Evolutionary conservation across 2,329 filamentous ascomycete genomes (phyloP), one percentile per base, ranked within the genome.

Genomic region (Leptographium lundbergii): DNA sequence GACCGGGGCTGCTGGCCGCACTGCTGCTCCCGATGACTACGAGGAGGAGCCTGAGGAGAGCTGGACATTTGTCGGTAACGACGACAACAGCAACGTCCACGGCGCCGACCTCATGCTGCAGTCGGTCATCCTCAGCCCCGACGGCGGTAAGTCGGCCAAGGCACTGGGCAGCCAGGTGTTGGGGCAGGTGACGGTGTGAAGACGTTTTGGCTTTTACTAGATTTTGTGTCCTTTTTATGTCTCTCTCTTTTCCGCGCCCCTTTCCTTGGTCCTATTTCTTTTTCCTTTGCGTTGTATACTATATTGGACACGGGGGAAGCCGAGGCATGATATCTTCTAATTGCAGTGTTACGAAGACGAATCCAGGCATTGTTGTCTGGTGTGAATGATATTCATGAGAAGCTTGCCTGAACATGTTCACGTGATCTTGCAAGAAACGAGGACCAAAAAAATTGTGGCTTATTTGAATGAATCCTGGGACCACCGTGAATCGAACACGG

Each of bases 51-150:
- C 87, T 62, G 85, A 89, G 66, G 90, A 95, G 69, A 89, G 86
- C 68, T 97, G 91, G 92, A 96, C 91, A 0, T 90, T 96, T 71
- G 81, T 96, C 24, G 90, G 89, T 6, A 74, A 62, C 58, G 64
- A 64, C 24, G 63, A 61, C 36, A 57, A 6, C 62, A 59, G 58
- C 62, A 61, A 52, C 61, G 57, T 36, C 34, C 39, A 25, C 14
- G 17, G 56, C 36, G 25, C 10, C 57, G 55, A 56, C n/a, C 22
- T 32, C 10, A 42, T 60, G 56, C 59, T 56, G 36, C 57, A 59
- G 52, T 59, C 57, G 25, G n/a, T 59, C 25, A 29, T 50, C 2
- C 42, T 59, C 25, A 6, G 25, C 14, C 24, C 39, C 17, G 19
- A 56, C 1, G 32, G n/a, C 7, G 17, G 56, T 25, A 34, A 42